Evolutionary conservation across 139 green algal species (phyloP), one percentile per base, ranked within the genome.

Genomic region (Coelastrella sp.): DNA sequence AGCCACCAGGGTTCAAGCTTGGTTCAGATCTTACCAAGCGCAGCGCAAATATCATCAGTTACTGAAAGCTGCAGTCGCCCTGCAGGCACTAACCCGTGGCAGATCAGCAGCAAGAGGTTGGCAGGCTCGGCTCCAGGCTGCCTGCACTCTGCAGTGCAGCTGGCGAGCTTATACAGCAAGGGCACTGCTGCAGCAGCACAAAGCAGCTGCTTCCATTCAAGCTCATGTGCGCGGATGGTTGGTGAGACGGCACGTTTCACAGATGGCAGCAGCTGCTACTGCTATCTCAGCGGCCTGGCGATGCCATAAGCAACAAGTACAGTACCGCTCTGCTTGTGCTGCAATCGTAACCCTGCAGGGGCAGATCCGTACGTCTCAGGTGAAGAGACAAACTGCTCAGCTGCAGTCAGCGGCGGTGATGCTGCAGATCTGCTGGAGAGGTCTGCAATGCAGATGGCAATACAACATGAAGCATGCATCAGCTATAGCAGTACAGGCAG

Each of bases 401-500:
- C n/a, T n/a, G n/a, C n/a, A 72, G 41, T 27, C 30, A 51, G 78
- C 85, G 50, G 85, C 85, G 25, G 15, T 74, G 13, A 9, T 27
- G 23, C 59, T 89, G 6, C 74, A 82, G 32, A 27, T 50, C 0
- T 19, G 17, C 25, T 37, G n/a, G 50, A 57, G 38, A 50, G 45
- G 4, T 15, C n/a, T 45, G 74, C 50, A 66, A 30, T 68, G 38
- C 48, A 69, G 34, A n/a, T 32, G 30, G 45, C 34, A 69, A 0
- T 40, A 43, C 5, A 15, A 9, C 30, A 27, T 25, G 23, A 78
- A 81, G 59, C 32, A 51, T 32, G n/a, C 62, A 34, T 88, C 90
- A 21, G 89, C 89, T 19, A 45, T 84, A 8, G 60, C 40, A 23
- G 87, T 94, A 35, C 91, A 94, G 64, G 71, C 62, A 7, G 63